A percentile compares a stretch with the other conserved stretches of the same genome.
phyloP scores from a whole-genome alignment of 1,284 basidiomycete species.

The Leccinum variabile region DNA sequence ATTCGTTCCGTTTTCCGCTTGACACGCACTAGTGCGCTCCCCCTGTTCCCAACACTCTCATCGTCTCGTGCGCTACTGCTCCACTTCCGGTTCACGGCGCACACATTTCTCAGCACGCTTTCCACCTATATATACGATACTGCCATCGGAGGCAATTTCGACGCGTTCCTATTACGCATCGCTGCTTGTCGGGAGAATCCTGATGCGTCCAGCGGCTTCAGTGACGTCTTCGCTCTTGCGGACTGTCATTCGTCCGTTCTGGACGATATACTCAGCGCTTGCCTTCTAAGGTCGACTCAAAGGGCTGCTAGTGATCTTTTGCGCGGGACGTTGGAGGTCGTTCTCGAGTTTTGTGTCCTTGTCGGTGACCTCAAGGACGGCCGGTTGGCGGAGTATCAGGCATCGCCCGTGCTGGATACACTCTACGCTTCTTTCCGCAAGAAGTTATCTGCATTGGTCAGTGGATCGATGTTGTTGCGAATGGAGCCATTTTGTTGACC shows the following conservation, averaged over 20 bases:
- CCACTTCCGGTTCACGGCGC: conserved; percentile 71
- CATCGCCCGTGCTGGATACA: conserved; percentile 53
- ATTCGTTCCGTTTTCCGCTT: conserved; percentile 66
- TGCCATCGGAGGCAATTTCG: conserved; percentile 74
- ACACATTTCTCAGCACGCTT: conserved; percentile 65
- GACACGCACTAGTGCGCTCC: conserved; percentile 42
- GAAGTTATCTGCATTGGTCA: conserved; percentile 59
- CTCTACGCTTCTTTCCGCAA: conserved; percentile 55
- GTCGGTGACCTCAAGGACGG: conserved; percentile 60
- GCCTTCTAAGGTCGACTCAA: conserved; percentile 74
- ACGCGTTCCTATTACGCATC: conserved; percentile 57
- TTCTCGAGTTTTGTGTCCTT: conserved; percentile 71
- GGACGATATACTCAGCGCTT: conserved; percentile 76
- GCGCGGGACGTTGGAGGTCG: conserved; percentile 60
- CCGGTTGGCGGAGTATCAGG: conserved; percentile 52
- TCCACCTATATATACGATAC: conserved; percentile 74
- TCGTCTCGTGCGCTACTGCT: conserved; percentile 54
- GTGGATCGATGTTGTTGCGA: conserved; percentile 27
- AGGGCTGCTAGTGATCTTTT: conserved; percentile 66
- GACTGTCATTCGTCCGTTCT: conserved; percentile 68
- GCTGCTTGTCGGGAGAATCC: conserved; percentile 31
- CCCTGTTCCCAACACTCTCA: conserved; percentile 61
- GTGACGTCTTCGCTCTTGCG: conserved; percentile 77
- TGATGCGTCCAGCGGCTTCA: conserved; percentile 38
- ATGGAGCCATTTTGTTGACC: conserved; percentile 1